Base-by-base conservation (phyloP, 768 basidiomycete genomes). In the Trametes cingulata region DNA sequence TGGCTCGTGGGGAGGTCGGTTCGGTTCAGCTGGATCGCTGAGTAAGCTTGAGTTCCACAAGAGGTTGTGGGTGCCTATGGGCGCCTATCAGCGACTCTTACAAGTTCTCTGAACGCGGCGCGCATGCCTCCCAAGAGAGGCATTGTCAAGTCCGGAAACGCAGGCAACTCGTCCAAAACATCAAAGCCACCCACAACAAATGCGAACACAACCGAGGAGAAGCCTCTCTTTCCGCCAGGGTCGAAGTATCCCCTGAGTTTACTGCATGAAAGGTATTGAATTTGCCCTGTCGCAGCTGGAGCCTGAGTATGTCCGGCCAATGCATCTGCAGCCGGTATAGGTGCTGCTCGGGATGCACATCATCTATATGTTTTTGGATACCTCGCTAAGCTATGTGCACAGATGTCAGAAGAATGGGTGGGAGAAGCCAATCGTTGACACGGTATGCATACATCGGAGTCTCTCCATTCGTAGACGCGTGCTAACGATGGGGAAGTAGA, bases 361-460 rank as follows among this genome's bases (percentile, higher is more conserved):
- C 22, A 22, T 22, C 22, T 24, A 45, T 13, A 22, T 45, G 6
- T 20, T 24, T 8, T 25, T 19, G 1, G 19, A 29, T 33, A 33
- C 48, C 42, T 13, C 10, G 20, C 25, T 45, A 52, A 36, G 8
- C 42, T 15, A 19, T 27, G 20, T 37, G 20, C 36, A 15, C 53
- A 91, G 90, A 73, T 95, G 93, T 69, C 91, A 93, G 69, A 95
- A 95, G 73, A 80, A 83, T 51, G 93, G 90, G 2, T 96, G 93
- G 93, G 91, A 94, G 58, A 87, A 88, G 62, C 89, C 95, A 0
- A 66, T 74, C 8, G 82, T 96, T n/a, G 86, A 93, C 54, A 84
- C 90, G 25, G 91, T 93, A 69, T 8, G 14, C 55, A 35, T n/a
- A n/a, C n/a, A n/a, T n/a, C n/a, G n/a, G n/a, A n/a, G n/a, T n/a